Conservation (phyloP, 148 eudicot genomes). For the Cornus kousa region DNA sequence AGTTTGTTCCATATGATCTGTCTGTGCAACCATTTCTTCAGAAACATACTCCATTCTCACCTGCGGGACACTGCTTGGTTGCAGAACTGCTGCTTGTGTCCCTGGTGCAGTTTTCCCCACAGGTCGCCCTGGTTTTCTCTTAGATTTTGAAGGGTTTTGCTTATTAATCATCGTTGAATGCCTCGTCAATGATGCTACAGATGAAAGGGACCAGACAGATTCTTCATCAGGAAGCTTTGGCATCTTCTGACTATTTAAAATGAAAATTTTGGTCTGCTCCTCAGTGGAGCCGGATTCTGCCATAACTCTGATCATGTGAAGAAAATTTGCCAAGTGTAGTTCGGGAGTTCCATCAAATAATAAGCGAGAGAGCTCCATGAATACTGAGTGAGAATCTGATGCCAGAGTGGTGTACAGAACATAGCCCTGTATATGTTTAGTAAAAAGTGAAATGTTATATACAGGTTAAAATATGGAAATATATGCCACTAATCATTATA, state of each 20-base stretch:
- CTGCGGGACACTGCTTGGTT: slow-evolving; percentile 16
- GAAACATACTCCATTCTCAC: slow-evolving; percentile 8
- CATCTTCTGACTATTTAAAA: slow-evolving; percentile 78
- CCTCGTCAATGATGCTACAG: slow-evolving; percentile 24
- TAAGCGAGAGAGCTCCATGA: slow-evolving; percentile 78
- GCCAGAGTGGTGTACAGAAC: slow-evolving; percentile 59
- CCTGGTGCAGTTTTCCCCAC: slow-evolving; percentile 76
- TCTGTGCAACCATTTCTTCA: slow-evolving; percentile 11
- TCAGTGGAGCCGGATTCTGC: slow-evolving; percentile 79
- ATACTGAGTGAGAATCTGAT: slow-evolving; percentile 70
- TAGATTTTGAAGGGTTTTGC: slow-evolving; percentile 24
- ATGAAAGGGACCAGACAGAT: slow-evolving; percentile 62
- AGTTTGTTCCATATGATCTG: slow-evolving; percentile 15
- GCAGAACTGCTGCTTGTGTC: slow-evolving; percentile 19
- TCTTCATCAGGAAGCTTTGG: slow-evolving; percentile 72
- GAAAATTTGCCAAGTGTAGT: slow-evolving; percentile 82
- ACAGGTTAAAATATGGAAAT: background rate
- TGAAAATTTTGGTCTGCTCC: slow-evolving; percentile 70
- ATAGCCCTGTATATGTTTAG: slow-evolving; percentile 43
- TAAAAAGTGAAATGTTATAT: background rate
- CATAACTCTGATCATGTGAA: slow-evolving; percentile 83
- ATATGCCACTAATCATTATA: background rate
- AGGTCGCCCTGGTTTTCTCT: slow-evolving; percentile 69
- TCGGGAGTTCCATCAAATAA: slow-evolving; percentile 61
- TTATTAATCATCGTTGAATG: slow-evolving; percentile 26